phyloP scores from a whole-genome alignment of 257 asterid genomes.

The Eucommia ulmoides region DNA sequence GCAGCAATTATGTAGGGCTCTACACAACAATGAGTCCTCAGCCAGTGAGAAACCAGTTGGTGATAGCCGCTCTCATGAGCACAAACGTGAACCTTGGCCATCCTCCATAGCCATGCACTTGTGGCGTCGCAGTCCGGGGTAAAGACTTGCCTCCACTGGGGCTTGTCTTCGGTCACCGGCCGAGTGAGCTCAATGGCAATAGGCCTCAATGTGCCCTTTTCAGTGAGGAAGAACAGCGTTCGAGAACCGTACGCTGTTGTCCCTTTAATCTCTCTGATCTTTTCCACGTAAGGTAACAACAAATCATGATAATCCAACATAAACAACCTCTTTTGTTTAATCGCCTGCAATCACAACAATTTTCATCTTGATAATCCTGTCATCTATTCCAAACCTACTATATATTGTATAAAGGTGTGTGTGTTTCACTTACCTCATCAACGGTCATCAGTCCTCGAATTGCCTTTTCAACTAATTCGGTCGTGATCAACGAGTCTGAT shows the following conservation, averaged over 20 bases:
- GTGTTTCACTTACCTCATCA: conserved; percentile 46
- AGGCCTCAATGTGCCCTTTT: conserved; percentile 70
- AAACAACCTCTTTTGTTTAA: conserved; percentile 57
- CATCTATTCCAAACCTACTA: neutral
- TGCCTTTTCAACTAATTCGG: conserved; percentile 65
- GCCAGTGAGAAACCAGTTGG: conserved; percentile 94
- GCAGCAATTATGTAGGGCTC: conserved; percentile 93
- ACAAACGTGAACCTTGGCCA: conserved; percentile 90
- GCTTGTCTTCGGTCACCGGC: conserved; percentile 30
- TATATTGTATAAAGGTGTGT: neutral
- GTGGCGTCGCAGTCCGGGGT: conserved; percentile 74
- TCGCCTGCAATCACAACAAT: conserved; percentile 37
- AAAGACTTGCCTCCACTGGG: conserved; percentile 52
- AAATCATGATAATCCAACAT: conserved; percentile 78
- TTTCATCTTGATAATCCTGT: neutral
- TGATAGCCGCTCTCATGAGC: conserved; percentile 98
- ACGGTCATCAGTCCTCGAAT: conserved; percentile 74
- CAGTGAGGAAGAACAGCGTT: conserved; percentile 59
- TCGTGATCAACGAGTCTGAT: conserved; percentile 69
- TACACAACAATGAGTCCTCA: conserved; percentile 75
- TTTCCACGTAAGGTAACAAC: conserved; percentile 65
- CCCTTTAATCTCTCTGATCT: conserved; percentile 76
- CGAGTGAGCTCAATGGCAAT: conserved; percentile 84
- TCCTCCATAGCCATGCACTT: conserved; percentile 70
- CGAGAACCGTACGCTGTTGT: conserved; percentile 84